These are phyloP conservation scores for Neurospora sp. DNA, from an alignment of 495 filamentous ascomycete species.

Conservation along the genomic window DNA sequence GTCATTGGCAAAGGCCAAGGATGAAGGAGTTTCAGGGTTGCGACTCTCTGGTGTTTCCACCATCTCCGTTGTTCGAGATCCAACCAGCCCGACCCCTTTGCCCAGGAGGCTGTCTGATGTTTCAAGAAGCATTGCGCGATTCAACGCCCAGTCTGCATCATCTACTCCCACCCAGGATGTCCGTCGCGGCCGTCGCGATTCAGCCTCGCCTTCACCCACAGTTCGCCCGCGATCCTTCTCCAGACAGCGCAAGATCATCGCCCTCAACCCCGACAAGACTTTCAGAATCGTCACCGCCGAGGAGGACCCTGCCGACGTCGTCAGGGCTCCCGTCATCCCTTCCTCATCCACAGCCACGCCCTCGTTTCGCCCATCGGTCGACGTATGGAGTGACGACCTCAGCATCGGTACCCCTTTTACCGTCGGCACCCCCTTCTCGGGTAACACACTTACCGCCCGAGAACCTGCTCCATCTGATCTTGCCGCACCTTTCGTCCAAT, in stretches of 20 bases:
- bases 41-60: constrained; percentile 31
- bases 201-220: constrained; percentile 7
- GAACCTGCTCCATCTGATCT: constrained; percentile 13
- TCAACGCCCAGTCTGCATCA: constrained; percentile 9
- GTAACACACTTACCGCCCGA: constrained; percentile 19
- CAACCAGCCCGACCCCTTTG: constrained; percentile 12
- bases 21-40: constrained; percentile 37
- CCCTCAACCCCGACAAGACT: constrained; percentile 37
- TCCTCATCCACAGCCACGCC: constrained; percentile 29
- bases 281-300: constrained; percentile 30
- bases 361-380: constrained; percentile 37
- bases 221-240: constrained; percentile 21
- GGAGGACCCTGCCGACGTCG: constrained; percentile 9
- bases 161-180: constrained; percentile 12
- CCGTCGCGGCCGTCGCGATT: constrained; percentile 9
- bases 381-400: constrained; percentile 33
- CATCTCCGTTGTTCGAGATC: constrained; percentile 11
- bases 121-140: constrained; percentile 15
- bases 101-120: constrained; percentile 27
- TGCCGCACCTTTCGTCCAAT: constrained; percentile 14
- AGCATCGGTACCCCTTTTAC: constrained; percentile 21
- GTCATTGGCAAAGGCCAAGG: constrained; percentile 28
- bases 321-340: constrained; percentile 20
- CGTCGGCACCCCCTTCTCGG: constrained; percentile 29
- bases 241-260: constrained; percentile 29